These are phyloP conservation scores for Talaromyces sp. DNA, from an alignment of 2,329 filamentous ascomycete species.

Conservation along the genomic window DNA sequence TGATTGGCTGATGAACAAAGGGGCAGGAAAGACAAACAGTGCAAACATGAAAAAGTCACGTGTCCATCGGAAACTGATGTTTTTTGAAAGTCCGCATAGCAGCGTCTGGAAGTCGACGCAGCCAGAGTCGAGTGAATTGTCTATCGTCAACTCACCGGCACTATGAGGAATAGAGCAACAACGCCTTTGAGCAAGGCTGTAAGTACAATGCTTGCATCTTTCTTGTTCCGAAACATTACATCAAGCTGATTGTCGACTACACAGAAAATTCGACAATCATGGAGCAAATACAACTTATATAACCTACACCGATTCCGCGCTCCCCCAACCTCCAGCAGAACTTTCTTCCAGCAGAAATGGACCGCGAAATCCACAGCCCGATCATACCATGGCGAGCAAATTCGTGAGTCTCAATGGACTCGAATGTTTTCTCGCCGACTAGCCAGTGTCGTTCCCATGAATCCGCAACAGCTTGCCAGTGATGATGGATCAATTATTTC, in stretches of 20 bases:
- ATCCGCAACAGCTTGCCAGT: conserved; percentile 71
- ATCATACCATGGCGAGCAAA: conserved; percentile 90
- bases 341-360: conserved; percentile 99
- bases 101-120: not conserved
- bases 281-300: conserved; percentile 97
- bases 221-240: not conserved
- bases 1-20: conserved; percentile 20
- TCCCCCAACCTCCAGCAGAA: conserved; percentile 50
- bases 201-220: conserved; percentile 21
- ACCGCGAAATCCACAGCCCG: conserved; percentile 76
- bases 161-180: conserved; percentile 46
- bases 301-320: conserved; percentile 63
- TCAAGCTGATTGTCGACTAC: not conserved
- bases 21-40: conserved; percentile 8
- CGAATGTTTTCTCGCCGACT: conserved; percentile 84
- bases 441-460: conserved; percentile 80
- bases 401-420: conserved; percentile 89
- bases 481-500: conserved; percentile 81
- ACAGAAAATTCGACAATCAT: conserved; percentile 90
- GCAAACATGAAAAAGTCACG: conserved; percentile 23
- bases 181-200: conserved; percentile 42
- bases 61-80: conserved; percentile 19
- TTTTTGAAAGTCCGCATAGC: conserved; percentile 28
- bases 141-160: conserved; percentile 24
- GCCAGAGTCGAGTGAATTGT: not conserved